Evolutionary conservation across 805 yeast species (phyloP).

Genomic region (Lipomyces kockii): DNA sequence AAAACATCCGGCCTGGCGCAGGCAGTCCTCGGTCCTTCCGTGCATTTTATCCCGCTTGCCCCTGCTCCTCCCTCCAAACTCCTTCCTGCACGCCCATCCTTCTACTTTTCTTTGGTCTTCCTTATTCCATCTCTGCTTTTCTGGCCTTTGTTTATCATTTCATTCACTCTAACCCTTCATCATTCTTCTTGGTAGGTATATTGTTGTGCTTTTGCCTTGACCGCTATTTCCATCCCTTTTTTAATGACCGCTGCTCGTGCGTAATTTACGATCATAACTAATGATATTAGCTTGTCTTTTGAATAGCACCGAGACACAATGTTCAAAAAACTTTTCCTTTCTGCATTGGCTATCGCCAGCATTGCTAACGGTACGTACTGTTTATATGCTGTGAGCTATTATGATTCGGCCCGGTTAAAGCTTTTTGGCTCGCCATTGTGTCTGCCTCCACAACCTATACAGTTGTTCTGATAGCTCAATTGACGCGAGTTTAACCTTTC

Average conservation of each 20-base stretch:
- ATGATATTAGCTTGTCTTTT: background rate
- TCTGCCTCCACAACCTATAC: background rate
- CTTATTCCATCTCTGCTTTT: conserved; percentile 6
- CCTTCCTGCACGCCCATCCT: conserved; percentile 15
- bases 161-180: background rate
- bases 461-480: background rate
- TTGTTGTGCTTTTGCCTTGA: background rate
- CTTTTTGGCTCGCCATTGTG: background rate
- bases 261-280: background rate
- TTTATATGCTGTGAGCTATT: background rate
- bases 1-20: conserved; percentile 1
- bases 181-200: background rate
- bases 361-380: conserved; percentile 30
- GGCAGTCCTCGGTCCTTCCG: background rate
- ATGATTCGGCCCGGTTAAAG: background rate
- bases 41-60: conserved; percentile 4
- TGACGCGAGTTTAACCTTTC: background rate
- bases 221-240: background rate
- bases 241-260: background rate
- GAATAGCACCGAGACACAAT: conserved; percentile 6
- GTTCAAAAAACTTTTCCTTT: conserved; percentile 17
- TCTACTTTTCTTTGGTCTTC: conserved; percentile 11
- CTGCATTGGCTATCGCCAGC: conserved; percentile 32
- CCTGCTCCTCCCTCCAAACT: conserved; percentile 4
- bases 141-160: background rate